These are phyloP conservation scores for Candolleomyces aberdarensis DNA, from an alignment of 768 basidiomycete species.

Conservation along the genomic window DNA sequence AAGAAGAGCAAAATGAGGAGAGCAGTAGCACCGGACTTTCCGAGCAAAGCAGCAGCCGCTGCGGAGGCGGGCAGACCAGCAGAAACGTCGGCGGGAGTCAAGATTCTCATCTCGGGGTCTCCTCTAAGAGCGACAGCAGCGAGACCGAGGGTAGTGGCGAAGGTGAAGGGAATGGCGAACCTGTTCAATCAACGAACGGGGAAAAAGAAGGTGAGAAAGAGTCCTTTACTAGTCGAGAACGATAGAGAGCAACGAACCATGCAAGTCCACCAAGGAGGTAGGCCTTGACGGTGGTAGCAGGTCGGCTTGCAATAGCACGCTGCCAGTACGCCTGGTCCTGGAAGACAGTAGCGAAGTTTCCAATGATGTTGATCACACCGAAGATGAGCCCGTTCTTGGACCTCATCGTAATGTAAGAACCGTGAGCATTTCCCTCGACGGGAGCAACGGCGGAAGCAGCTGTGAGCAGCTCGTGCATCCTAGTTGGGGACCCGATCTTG, in stretches of 20 bases:
- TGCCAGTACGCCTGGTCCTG: constrained; percentile 86
- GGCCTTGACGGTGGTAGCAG: constrained; percentile 84
- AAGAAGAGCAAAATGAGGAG: constrained; percentile 82
- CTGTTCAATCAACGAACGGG: constrained; percentile 21
- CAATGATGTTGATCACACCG: constrained; percentile 84
- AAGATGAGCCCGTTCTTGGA: constrained; percentile 79
- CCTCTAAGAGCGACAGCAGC: constrained; percentile 78
- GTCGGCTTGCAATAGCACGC: constrained; percentile 83
- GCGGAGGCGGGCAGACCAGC: constrained; percentile 88
- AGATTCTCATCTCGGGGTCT: constrained; percentile 49
- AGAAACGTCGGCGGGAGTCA: constrained; percentile 63
- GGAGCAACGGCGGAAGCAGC: constrained; percentile 52
- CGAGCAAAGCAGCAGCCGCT: constrained; percentile 78
- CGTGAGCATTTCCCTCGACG: constrained; percentile 78
- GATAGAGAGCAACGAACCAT: constrained; percentile 47
- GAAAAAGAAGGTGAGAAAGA: background rate
- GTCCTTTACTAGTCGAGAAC: background rate
- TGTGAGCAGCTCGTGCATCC: constrained; percentile 80
- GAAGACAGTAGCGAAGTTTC: constrained; percentile 68
- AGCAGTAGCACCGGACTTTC: constrained; percentile 74
- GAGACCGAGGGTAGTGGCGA: constrained; percentile 86
- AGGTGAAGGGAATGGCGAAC: constrained; percentile 84
- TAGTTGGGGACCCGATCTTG: constrained; percentile 73
- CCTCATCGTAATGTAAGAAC: constrained; percentile 81
- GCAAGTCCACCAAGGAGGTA: constrained; percentile 87